Evolutionary conservation across 352 stramenopile species (phyloP), one percentile per base, ranked within the genome.

Genomic region (Paralagenidium karlingii): DNA sequence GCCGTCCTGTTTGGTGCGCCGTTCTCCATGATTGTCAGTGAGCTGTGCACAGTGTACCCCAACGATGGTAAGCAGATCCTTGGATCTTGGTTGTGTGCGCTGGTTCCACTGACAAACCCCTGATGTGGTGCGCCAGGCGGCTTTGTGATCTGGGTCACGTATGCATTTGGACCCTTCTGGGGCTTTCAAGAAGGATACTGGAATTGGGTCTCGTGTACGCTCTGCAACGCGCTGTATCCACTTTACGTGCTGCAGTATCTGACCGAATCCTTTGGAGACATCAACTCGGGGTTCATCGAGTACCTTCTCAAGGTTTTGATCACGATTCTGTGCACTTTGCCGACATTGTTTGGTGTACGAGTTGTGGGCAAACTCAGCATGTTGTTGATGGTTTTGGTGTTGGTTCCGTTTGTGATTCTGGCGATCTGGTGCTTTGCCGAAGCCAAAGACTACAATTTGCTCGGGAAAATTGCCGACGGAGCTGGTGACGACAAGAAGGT

Each of bases 11-110:
- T 80, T 77, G 76, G 60, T 2, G 32, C 92, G 13, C 82, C 80
- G 16, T n/a, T n/a, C n/a, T n/a, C n/a, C n/a, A n/a, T 91, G 31
- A 85, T 97, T 18, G 94, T 92, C 5, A 80, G 85, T 10, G 85
- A 97, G 58, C 60, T 97, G 11, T 87, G 78, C 15, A 76, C 77
- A 0, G 63, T 82, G 8, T 95, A 95, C 55, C 83, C 81, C 1
- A 79, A 96, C n/a, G 57, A 74, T 19, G 61, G 55, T 16, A 82
- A 63, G 33, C 89, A 81, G n/a, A n/a, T n/a, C n/a, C n/a, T n/a
- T n/a, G n/a, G n/a, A n/a, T n/a, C n/a, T n/a, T n/a, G n/a, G n/a
- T n/a, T n/a, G n/a, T n/a, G n/a, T n/a, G n/a, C n/a, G n/a, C n/a
- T n/a, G n/a, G n/a, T n/a, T n/a, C n/a, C n/a, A n/a, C n/a, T n/a